Percentiles rank a stretch among this genome's conserved stretches.
phyloP scores from a whole-genome alignment of 2,329 filamentous ascomycete species.

The Sordariomycetes sp. region DNA sequence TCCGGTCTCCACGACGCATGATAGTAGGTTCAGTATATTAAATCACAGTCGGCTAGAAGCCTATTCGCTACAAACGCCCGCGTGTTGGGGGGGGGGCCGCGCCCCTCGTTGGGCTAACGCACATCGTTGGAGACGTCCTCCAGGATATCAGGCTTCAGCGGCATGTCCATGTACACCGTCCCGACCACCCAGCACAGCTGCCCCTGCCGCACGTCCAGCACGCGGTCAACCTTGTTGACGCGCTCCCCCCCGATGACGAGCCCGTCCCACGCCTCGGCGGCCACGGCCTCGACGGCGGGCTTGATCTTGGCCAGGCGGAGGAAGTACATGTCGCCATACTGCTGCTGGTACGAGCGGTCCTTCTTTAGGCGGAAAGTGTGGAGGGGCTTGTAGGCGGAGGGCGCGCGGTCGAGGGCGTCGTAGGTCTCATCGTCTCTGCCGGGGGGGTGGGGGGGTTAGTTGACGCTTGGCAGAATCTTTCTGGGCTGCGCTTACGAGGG shows the following conservation, averaged over 20 bases:
- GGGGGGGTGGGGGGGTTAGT: neutral
- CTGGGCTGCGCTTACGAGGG: slow-evolving; percentile 14
- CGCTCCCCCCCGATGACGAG: slow-evolving; percentile 66
- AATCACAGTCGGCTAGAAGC: too few relatives aligned
- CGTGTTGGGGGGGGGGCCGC: too few relatives aligned
- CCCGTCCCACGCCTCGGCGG: slow-evolving; percentile 62
- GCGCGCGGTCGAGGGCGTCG: slow-evolving; percentile 33
- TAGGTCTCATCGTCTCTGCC: slow-evolving; percentile 22
- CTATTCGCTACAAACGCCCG: too few relatives aligned
- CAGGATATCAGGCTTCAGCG: slow-evolving; percentile 86
- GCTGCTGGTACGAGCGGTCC: slow-evolving; percentile 71
- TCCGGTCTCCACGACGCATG: too few relatives aligned
- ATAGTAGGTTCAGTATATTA: too few relatives aligned
- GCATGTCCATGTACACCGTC: slow-evolving; percentile 96
- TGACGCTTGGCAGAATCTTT: too few relatives aligned
- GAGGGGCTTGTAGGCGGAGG: slow-evolving; percentile 58
- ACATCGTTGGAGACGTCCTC: slow-evolving; percentile 92
- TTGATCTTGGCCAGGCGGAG: slow-evolving; percentile 79
- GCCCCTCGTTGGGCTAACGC: too few relatives aligned
- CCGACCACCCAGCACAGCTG: slow-evolving; percentile 91
- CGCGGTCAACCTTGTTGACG: slow-evolving; percentile 67
- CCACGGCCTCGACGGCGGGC: slow-evolving; percentile 64
- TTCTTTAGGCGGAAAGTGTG: slow-evolving; percentile 61
- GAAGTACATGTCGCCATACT: slow-evolving; percentile 98
- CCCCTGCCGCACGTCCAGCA: slow-evolving; percentile 90